These are phyloP conservation scores for Entrophospora sp. DNA, from an alignment of 192 early-diverging fungal species.

Conservation along the genomic window DNA sequence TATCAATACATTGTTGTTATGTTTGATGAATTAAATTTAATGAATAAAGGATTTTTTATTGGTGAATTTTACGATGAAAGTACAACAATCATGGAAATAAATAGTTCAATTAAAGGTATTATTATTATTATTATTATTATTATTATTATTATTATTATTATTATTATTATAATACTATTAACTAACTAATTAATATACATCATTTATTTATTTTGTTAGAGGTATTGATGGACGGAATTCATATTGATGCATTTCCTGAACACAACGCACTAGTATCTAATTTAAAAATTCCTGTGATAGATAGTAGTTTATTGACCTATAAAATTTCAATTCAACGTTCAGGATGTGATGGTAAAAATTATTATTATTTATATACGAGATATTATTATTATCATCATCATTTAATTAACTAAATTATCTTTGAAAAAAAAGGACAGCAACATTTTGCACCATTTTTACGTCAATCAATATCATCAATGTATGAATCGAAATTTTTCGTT, in stretches of 20 bases:
- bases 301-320: constrained; percentile 42
- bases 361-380: too few species aligned
- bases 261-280: constrained; percentile 26
- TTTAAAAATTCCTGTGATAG: constrained; percentile 40
- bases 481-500: constrained; percentile 45
- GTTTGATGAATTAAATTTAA: constrained; percentile 22
- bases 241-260: constrained; percentile 11
- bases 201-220: constrained; percentile 16
- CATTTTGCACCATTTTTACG: constrained; percentile 41
- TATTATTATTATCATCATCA: too few species aligned
- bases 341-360: constrained; percentile 25
- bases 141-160: background rate
- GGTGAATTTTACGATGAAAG: constrained; percentile 29
- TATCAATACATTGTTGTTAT: constrained; percentile 33
- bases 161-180: background rate
- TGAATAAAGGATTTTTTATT: constrained; percentile 36
- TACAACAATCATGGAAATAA: constrained; percentile 14
- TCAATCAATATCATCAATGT: constrained; percentile 46
- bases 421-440: background rate
- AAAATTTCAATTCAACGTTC: constrained; percentile 34
- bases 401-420: background rate
- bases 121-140: background rate
- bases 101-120: constrained; percentile 34
- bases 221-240: constrained; percentile 23
- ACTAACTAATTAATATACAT: too few species aligned